Percentiles rank a stretch among this genome's conserved stretches.
Evolutionary conservation across 306 rosid genomes (phyloP).

Genomic region (Castanea crenata): DNA sequence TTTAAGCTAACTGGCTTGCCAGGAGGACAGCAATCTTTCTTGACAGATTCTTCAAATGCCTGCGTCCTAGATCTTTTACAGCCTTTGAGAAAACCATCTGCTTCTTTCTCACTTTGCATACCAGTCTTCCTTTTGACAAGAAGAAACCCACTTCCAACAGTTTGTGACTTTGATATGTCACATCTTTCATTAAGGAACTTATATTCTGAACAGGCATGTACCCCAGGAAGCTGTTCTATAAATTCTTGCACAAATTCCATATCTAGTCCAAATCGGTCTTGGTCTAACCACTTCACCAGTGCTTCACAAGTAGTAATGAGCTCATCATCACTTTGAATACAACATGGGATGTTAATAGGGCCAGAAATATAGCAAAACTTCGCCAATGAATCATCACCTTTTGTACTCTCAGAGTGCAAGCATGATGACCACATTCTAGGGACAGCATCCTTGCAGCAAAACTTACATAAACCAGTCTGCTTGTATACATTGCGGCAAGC

Average conservation of each 20-base stretch:
- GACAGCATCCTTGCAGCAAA: conserved; percentile 65
- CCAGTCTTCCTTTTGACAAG: conserved; percentile 48
- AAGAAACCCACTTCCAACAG: conserved; percentile 75
- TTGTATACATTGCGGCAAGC: conserved; percentile 54
- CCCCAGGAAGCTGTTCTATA: conserved; percentile 71
- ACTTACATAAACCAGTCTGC: conserved; percentile 53
- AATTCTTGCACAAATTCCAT: conserved; percentile 87
- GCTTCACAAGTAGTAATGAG: conserved; percentile 29
- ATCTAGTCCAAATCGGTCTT: conserved; percentile 91
- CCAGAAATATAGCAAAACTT: conserved; percentile 57
- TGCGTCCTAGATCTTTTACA: conserved; percentile 43
- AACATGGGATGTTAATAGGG: conserved; percentile 44
- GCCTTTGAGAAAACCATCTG: conserved; percentile 47
- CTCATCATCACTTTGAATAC: conserved; percentile 44
- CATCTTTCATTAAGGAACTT: conserved; percentile 54
- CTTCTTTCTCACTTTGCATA: conserved; percentile 51
- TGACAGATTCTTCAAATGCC: conserved; percentile 22
- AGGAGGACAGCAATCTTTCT: conserved; percentile 63
- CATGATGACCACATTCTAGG: conserved; percentile 28
- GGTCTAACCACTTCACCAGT: conserved; percentile 75
- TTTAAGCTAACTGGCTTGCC: conserved; percentile 72
- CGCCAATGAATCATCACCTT: conserved; percentile 39
- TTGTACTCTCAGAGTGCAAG: background rate
- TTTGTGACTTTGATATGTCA: conserved; percentile 44
- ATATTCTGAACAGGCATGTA: conserved; percentile 54